Evolutionary conservation across 306 rosid species (phyloP), one percentile per base, ranked within the genome.

Genomic region (Acacia crassicarpa): DNA sequence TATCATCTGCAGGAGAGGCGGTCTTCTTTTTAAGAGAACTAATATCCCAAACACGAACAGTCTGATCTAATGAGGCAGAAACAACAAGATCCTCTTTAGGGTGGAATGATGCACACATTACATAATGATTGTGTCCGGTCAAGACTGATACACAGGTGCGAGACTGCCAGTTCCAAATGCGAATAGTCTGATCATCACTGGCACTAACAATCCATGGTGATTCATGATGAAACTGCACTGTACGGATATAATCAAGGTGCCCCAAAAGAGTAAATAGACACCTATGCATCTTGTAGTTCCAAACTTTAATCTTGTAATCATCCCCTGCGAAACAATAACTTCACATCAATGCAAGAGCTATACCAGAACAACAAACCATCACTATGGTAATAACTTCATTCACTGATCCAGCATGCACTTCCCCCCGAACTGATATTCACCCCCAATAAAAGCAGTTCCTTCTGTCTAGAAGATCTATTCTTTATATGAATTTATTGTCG

Each of bases 111-210:
- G 98, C 98, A 68, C 98, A 95, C 98, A 95, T 95, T 41, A 95
- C 98, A 86, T 95, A 95, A 82, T 95, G 98, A 76, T 95, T 95
- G 87, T 95, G 98, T 72, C 98, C 98, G 23, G 98, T 95, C 86
- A 95, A 86, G 74, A 95, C 98, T 85, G 98, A 93, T 77, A 95
- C 87, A 70, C 98, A 93, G 51, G 97, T 95, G 23, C 98, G 98
- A 49, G 98, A 95, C 82, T 95, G 98, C 98, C 98, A 95, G 86
- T 95, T 95, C 98, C 98, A 95, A 43, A 95, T 90, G 44, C 98
- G 98, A 81, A 95, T 95, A 48, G 98, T 95, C 85, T 94, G 98
- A 89, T 95, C 98, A 82, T 95, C 98, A 83, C 98, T 95, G 59
- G 97, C 97, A 82, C 98, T 95, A 75, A 95, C 97, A 81, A 95